Evolutionary conservation across 192 early-diverging fungal species (phyloP), one percentile per base, ranked within the genome.

Genomic region (Coemansia interrupta): DNA sequence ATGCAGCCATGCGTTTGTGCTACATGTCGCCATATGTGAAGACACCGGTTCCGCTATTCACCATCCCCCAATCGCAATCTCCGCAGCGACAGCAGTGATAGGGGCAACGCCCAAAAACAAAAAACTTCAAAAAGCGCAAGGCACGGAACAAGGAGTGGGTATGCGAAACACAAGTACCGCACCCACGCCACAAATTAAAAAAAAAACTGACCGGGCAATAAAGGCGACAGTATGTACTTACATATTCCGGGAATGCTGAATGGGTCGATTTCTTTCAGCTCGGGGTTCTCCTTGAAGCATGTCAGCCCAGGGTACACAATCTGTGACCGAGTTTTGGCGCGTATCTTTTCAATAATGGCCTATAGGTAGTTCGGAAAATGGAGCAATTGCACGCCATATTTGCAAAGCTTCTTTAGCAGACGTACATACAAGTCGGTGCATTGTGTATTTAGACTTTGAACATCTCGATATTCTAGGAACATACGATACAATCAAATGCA

Each of bases 331-430:
- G 91, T 86, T 30, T 72, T 81, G 44, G 86, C 77, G 38, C 86
- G 84, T 49, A 94, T 96, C 74, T 89, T 93, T 55, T 96, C 83
- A 30, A 90, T 80, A 14, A 98, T 87, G 1, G 92, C 91, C 83
- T 83, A 64, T 46, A 69, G 22, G 5, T 3, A 19, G 32, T 36
- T 17, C 23, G 30, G 5, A 5, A n/a, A 38, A 17, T 38, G 3
- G 41, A 64, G 5, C 24, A 49, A 36, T 36, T 45, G 43, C 10
- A n/a, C 43, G 19, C 43, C 43, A 45, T 45, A 19, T n/a, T n/a
- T 4, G 15, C 3, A n/a, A 45, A 19, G 43, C 43, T 45, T 45
- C 5, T 45, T 45, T 45, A 20, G 43, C 13, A 43, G 19, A 52
- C 20, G 38, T 18, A 17, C 26, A 28, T 61, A 49, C 26, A 53